Evolutionary conservation across 192 early-diverging fungal genomes (phyloP).

Genomic region (Coemansia sp.): DNA sequence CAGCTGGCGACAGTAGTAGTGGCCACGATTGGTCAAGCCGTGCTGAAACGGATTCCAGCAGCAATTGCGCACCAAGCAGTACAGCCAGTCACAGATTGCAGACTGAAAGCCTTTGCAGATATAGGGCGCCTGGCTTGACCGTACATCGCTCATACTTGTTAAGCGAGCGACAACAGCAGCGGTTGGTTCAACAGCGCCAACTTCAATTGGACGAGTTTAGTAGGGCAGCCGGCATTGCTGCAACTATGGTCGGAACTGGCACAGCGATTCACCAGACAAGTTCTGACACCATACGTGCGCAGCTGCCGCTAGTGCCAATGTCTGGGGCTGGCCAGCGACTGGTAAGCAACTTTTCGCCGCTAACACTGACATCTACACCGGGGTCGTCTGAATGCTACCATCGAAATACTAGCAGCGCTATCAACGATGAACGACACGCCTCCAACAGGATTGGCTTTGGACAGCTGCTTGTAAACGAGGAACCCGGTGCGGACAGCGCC

Average conservation of each 20-base stretch:
- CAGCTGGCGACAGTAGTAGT: slow-evolving; percentile 27
- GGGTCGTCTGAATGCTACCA: slow-evolving; percentile 27
- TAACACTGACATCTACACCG: slow-evolving; percentile 48
- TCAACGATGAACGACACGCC: not conserved
- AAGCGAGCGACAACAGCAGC: slow-evolving; percentile 44
- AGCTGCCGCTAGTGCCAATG: slow-evolving; percentile 16
- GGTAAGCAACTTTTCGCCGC: slow-evolving; percentile 51
- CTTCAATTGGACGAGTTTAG: slow-evolving; percentile 13
- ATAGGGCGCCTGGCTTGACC: slow-evolving; percentile 12
- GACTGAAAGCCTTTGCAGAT: slow-evolving; percentile 24
- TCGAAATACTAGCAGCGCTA: slow-evolving; percentile 10
- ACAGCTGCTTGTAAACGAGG: slow-evolving; percentile 6
- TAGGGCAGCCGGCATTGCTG: not conserved
- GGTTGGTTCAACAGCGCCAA: slow-evolving; percentile 32
- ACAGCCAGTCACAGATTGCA: slow-evolving; percentile 26
- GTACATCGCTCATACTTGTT: slow-evolving; percentile 20
- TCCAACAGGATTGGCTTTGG: slow-evolving; percentile 1
- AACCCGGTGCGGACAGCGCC: not conserved
- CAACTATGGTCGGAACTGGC: slow-evolving; percentile 8
- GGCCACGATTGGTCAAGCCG: slow-evolving; percentile 39
- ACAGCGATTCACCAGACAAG: slow-evolving; percentile 2
- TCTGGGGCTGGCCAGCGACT: slow-evolving; percentile 19
- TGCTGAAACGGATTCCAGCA: slow-evolving; percentile 26
- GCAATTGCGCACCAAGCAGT: slow-evolving; percentile 17
- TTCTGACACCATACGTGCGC: not conserved